Conservation (phyloP, 116 monocot genomes). For the Posidonia oceanica region DNA sequence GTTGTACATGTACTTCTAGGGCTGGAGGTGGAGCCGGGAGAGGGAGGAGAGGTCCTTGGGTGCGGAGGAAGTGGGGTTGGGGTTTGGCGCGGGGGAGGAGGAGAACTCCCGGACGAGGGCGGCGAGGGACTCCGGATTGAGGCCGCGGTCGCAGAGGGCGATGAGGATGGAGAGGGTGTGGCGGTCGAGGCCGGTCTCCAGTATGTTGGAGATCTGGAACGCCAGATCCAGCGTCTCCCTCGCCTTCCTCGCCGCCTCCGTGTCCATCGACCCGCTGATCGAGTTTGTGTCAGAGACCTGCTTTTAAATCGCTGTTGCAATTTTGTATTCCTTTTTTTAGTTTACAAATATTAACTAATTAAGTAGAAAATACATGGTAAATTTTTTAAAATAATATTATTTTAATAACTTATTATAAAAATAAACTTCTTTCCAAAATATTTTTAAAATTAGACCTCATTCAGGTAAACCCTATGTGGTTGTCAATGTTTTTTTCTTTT, state of each 20-base stretch:
- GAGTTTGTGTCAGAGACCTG: too few relatives aligned
- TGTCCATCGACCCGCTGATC: conserved; percentile 4
- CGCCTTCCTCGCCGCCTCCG: conserved; percentile 35
- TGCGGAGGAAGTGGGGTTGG: neutral
- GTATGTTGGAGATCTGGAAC: conserved; percentile 78
- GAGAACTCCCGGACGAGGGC: conserved; percentile 68
- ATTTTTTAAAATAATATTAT: too few relatives aligned
- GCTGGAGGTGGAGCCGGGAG: conserved; percentile 3
- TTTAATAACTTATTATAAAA: too few relatives aligned
- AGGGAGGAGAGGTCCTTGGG: conserved; percentile 4
- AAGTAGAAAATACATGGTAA: too few relatives aligned
- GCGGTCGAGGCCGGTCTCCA: conserved; percentile 79
- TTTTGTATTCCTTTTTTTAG: too few relatives aligned
- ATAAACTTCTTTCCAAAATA: too few relatives aligned
- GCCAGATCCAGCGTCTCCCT: conserved; percentile 71
- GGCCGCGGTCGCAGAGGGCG: conserved; percentile 75
- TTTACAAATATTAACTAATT: too few relatives aligned
- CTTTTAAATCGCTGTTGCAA: neutral
- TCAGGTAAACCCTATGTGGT: too few relatives aligned
- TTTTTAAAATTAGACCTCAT: too few relatives aligned
- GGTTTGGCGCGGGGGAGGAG: conserved; percentile 6
- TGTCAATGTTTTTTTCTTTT: too few relatives aligned
- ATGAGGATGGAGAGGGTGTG: conserved; percentile 80
- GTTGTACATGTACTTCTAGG: neutral
- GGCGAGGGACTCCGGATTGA: conserved; percentile 79